Base-by-base conservation (phyloP, 148 eudicot genomes). In the Camellia granthamiana region DNA sequence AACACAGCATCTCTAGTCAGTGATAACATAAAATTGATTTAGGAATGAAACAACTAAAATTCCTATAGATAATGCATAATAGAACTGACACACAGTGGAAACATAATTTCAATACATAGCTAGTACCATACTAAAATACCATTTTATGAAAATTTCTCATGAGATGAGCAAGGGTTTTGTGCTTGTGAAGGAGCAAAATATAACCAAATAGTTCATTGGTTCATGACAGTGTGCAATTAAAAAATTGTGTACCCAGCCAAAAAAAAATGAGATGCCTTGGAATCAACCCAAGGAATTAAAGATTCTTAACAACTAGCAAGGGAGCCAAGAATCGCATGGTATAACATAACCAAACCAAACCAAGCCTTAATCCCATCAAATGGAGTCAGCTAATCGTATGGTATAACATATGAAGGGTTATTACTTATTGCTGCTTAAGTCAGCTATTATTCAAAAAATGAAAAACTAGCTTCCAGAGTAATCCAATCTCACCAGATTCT, bases 401-500 rank as follows among this genome's bases (percentile, higher is more conserved):
- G 6, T 76, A 76, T 3, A 64, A 47, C 56, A 62, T 38, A 77
- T 47, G 15, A 46, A 46, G 49, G 69, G 38, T 30, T 30, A 30
- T 30, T 30, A 60, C 7, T 14, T 47, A 7, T 41, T 49, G 43
- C 12, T 47, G 44, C 44, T 77, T 15, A 21, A 49, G 21, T 65
- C 59, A 77, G 15, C 11, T 54, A 42, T 68, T 4, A 59, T n/a
- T 38, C 63, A 74, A 55, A 12, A 16, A 54, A 11, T 16, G 23
- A 38, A 7, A 16, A 73, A 65, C 7, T n/a, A 75, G 38, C 47
- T 70, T 68, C 49, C 2, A 81, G 58, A 47, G 69, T 16, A 71
- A 62, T 51, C 44, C 3, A 68, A 51, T 46, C 90, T 90, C 78
- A 95, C 98, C 95, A 90, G 85, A 83, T 88, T 93, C 86, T 95